phyloP scores from a whole-genome alignment of 768 basidiomycete genomes.

The Mycena filopes region DNA sequence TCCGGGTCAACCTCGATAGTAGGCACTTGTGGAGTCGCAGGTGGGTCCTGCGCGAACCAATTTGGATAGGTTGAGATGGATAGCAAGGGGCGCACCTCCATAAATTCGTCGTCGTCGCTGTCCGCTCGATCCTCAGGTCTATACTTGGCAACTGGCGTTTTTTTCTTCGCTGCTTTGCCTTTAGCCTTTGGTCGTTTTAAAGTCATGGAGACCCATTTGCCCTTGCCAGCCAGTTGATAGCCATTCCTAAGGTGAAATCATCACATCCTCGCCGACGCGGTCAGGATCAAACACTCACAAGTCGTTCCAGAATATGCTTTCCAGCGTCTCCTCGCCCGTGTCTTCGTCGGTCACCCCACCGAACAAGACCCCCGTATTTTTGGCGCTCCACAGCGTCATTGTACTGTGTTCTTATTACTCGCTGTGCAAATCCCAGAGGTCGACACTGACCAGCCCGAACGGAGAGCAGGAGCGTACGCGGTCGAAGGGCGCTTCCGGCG shows the following conservation, averaged over 20 bases:
- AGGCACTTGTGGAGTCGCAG: constrained; percentile 11
- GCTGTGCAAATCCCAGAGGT: no score
- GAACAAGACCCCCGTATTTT: constrained; percentile 80
- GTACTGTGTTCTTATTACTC: constrained; percentile 46
- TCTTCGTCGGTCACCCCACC: constrained; percentile 93
- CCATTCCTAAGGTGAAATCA: constrained; percentile 65
- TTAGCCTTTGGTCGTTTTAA: constrained; percentile 78
- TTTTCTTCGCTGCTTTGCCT: constrained; percentile 55
- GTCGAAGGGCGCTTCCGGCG: constrained; percentile 77
- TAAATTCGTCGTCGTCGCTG: constrained; percentile 34
- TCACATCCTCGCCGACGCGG: background rate
- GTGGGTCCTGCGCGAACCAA: background rate
- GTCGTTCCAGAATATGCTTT: constrained; percentile 90
- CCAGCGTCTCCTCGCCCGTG: constrained; percentile 82
- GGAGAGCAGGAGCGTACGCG: constrained; percentile 74
- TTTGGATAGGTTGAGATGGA: background rate
- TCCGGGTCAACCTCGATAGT: constrained; percentile 59
- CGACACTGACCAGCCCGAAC: constrained; percentile 68
- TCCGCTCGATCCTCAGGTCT: constrained; percentile 18
- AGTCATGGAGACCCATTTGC: constrained; percentile 82
- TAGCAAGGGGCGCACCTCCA: constrained; percentile 22
- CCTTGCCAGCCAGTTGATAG: constrained; percentile 79
- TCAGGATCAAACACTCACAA: constrained; percentile 57
- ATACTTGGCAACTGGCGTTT: constrained; percentile 32
- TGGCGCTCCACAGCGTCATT: constrained; percentile 83